Evolutionary conservation across 805 yeast genomes (phyloP), one percentile per base, ranked within the genome.

Genomic region (Yarrowia yakushimensis): DNA sequence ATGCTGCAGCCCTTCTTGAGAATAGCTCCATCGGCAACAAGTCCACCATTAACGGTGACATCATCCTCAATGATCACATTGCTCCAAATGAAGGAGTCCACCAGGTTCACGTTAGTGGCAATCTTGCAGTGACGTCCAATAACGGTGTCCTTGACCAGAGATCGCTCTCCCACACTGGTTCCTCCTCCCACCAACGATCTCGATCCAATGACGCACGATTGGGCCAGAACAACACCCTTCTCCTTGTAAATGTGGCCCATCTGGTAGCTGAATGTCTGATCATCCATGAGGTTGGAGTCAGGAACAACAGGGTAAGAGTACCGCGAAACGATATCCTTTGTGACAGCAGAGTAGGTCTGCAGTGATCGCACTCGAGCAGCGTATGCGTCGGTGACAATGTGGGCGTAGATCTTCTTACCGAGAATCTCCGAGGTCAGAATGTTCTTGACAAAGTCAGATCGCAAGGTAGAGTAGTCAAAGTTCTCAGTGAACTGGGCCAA

Each of bases 401-500:
- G 91, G 0, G 96, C 90, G 73, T 93, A 93, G 30, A 94, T 88
- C 63, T 92, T 88, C 72, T 94, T 93, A 67, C 91, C 92, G 68
- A 94, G 78, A 68, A 94, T 81, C 74, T 94, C 99, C 59, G 96
- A 87, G 15, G 94, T 86, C 64, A 94, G 79, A 25, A 93, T 94
- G 62, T 98, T 97, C 68, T 84, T 87, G 30, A 93, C 88, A 71
- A 93, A 94, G 75, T 94, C 98, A 34, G 82, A 79, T 73, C 99
- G 82, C 66, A 93, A 78, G 60, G 83, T 78, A 73, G 93, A 97
- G 73, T 92, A 94, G 76, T 94, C 99, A 69, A 94, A 94, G 73
- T 94, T 93, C 70, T 94, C 99, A 69, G 90, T 96, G 77, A 93
- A 94, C 65, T 93, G 86, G 15, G 96, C 94, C 1, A 97, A 97